Conservation (phyloP, 495 filamentous ascomycete genomes). For the Talaromyces adpressus region DNA sequence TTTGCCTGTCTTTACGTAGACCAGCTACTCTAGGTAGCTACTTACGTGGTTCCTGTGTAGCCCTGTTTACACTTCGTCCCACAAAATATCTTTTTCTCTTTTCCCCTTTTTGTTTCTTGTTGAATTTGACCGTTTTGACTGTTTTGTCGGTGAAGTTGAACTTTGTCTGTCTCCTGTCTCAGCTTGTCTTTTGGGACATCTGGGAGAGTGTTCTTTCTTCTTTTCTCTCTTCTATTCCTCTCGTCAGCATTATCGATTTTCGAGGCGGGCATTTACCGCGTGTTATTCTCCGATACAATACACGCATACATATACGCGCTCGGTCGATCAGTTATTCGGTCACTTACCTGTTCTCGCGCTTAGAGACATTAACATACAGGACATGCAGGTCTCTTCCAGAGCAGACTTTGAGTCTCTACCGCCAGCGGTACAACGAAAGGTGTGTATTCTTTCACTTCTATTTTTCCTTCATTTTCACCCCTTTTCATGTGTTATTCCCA, state of each 20-base stretch:
- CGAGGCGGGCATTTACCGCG: neutral
- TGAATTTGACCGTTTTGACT: neutral
- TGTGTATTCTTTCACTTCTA: conserved; percentile 10
- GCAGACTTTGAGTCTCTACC: conserved; percentile 29
- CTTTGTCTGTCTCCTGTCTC: neutral
- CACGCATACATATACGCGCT: neutral
- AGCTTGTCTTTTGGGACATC: too few species aligned
- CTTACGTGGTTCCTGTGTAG: neutral
- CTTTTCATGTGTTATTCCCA: neutral
- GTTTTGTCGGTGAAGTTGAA: neutral
- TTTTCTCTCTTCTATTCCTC: neutral
- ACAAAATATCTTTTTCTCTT: neutral
- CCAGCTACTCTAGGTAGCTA: neutral
- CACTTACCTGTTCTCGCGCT: neutral
- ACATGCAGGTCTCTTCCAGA: conserved; percentile 11
- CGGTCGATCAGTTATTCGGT: neutral
- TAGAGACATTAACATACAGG: conserved; percentile 5
- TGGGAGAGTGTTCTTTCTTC: neutral
- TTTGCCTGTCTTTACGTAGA: neutral
- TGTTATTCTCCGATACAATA: neutral
- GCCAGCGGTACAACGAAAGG: conserved; percentile 30
- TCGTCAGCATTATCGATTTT: neutral
- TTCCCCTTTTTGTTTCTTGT: neutral
- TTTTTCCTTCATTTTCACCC: neutral
- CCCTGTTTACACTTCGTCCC: neutral